phyloP scores from a whole-genome alignment of 331 rosid genomes.

The Rosa hybrid region DNA sequence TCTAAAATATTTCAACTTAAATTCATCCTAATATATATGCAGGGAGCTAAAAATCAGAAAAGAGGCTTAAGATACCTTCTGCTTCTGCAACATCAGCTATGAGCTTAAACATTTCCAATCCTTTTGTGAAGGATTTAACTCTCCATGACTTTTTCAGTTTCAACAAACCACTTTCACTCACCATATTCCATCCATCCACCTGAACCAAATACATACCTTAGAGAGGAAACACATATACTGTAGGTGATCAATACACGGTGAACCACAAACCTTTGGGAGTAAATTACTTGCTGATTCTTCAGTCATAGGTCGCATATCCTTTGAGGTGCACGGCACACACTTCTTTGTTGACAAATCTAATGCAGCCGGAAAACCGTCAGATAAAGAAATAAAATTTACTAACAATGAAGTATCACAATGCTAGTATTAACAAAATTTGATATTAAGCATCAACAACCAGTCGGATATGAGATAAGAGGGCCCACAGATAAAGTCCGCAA shows the following conservation, averaged over 20 bases:
- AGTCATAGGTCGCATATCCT: constrained; percentile 75
- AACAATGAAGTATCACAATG: constrained; percentile 5
- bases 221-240: background rate
- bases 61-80: constrained; percentile 47
- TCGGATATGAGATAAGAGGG: background rate
- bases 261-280: constrained; percentile 53
- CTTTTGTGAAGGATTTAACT: constrained; percentile 81
- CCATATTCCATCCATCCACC: constrained; percentile 74
- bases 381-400: background rate
- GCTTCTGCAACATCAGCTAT: constrained; percentile 81
- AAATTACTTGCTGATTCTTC: constrained; percentile 56
- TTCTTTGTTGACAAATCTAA: constrained; percentile 61
- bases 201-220: constrained; percentile 22
- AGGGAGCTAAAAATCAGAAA: constrained; percentile 12
- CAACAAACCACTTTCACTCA: constrained; percentile 54
- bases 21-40: background rate
- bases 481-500: background rate
- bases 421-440: background rate
- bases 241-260: background rate
- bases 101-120: constrained; percentile 68
- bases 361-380: constrained; percentile 8
- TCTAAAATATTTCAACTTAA: background rate
- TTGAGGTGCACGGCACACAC: constrained; percentile 70
- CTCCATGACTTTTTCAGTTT: constrained; percentile 68
- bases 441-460: background rate